Evolutionary conservation across 2,329 filamentous ascomycete species (phyloP).

Genomic region (Exophiala lecanii-corni): DNA sequence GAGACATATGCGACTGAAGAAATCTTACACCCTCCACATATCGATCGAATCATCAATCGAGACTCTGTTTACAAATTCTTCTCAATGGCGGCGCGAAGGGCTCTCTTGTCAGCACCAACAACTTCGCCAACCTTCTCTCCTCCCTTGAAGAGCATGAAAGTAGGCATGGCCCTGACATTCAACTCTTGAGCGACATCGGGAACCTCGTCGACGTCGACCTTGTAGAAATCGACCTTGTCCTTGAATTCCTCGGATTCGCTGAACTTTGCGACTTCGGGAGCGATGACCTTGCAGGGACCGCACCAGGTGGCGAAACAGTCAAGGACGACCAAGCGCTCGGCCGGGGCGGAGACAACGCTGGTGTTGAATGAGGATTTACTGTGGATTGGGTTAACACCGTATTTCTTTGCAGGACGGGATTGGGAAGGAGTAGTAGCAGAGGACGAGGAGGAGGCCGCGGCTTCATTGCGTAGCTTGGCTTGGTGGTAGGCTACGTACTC

Average conservation of each 20-base stretch:
- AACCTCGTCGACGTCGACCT: slow-evolving; percentile 85
- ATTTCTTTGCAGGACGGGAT: slow-evolving; percentile 20
- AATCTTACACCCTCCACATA: too few relatives aligned
- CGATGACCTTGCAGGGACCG: slow-evolving; percentile 88
- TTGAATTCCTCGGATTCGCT: slow-evolving; percentile 58
- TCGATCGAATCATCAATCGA: too few relatives aligned
- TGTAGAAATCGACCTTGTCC: slow-evolving; percentile 68
- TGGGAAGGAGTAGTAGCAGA: slow-evolving; percentile 3
- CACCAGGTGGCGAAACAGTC: slow-evolving; percentile 92
- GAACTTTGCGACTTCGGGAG: slow-evolving; percentile 57
- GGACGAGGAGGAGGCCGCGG: slow-evolving; percentile 14
- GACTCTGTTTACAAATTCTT: slow-evolving; percentile 18
- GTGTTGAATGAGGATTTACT: slow-evolving; percentile 58
- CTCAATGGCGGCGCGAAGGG: slow-evolving; percentile 40
- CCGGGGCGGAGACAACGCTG: slow-evolving; percentile 44
- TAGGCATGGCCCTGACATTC: slow-evolving; percentile 85
- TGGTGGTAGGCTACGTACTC: slow-evolving; percentile 30
- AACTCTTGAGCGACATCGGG: slow-evolving; percentile 71
- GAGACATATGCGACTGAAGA: too few relatives aligned
- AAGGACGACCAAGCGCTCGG: slow-evolving; percentile 64
- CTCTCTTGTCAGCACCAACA: slow-evolving; percentile 73
- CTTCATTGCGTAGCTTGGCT: slow-evolving; percentile 26
- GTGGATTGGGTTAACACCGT: slow-evolving; percentile 28
- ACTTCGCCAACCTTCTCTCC: slow-evolving; percentile 69
- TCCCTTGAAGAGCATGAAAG: slow-evolving; percentile 78